phyloP scores from a whole-genome alignment of 2,329 filamentous ascomycete species.

The Trichoderma sp. region DNA sequence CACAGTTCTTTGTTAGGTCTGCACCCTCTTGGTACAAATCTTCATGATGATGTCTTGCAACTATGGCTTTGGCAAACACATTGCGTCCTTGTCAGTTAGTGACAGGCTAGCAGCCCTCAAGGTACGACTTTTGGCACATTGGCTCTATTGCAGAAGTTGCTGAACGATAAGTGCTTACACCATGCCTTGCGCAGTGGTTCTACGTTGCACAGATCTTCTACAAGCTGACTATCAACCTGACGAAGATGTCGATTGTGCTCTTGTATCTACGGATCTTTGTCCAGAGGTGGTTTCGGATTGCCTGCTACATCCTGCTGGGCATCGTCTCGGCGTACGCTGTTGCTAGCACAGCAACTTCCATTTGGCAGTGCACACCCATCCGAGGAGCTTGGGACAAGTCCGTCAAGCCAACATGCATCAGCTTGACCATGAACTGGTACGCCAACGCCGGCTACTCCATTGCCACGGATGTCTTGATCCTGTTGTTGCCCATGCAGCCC shows the following conservation, averaged over 20 bases:
- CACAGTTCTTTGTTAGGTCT: slow-evolving; percentile 36
- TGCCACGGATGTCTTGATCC: slow-evolving; percentile 49
- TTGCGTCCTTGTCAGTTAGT: slow-evolving; percentile 39
- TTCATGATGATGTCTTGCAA: slow-evolving; percentile 47
- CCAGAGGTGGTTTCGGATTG: slow-evolving; percentile 48
- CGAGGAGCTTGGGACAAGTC: slow-evolving; percentile 50
- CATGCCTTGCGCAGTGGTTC: slow-evolving; percentile 45
- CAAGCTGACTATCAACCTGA: slow-evolving; percentile 56
- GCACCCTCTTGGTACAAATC: slow-evolving; percentile 42
- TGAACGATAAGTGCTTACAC: neutral
- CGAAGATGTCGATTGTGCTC: slow-evolving; percentile 55
- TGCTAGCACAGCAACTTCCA: slow-evolving; percentile 48
- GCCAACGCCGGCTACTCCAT: slow-evolving; percentile 53
- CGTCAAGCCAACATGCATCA: slow-evolving; percentile 48
- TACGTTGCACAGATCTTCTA: slow-evolving; percentile 57
- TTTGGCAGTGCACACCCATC: slow-evolving; percentile 56
- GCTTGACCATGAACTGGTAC: slow-evolving; percentile 51
- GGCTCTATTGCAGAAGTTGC: neutral
- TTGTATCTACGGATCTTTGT: slow-evolving; percentile 59
- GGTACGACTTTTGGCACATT: slow-evolving; percentile 31
- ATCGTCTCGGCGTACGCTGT: slow-evolving; percentile 51
- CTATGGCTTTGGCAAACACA: slow-evolving; percentile 49
- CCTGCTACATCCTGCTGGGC: slow-evolving; percentile 46
- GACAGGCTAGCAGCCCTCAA: slow-evolving; percentile 45
- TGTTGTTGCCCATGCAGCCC: slow-evolving; percentile 51